These are phyloP conservation scores for Phalaenopsis equestris DNA, from an alignment of 106 monocot species.

Conservation along the genomic window DNA sequence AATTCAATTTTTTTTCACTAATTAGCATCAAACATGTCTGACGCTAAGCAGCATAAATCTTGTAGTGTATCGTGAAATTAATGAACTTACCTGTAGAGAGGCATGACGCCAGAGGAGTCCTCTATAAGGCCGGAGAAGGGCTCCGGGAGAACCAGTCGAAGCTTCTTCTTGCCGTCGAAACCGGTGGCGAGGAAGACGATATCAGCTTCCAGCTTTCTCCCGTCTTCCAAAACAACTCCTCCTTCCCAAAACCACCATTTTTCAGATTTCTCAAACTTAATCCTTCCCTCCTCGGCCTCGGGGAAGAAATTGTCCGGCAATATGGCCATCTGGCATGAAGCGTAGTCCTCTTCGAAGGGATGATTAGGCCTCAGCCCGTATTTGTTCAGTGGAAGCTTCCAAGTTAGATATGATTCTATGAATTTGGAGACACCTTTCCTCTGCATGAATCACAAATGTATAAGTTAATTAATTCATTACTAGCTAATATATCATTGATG, in stretches of 20 bases:
- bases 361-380: slow-evolving; percentile 71
- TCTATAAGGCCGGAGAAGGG: slow-evolving; percentile 38
- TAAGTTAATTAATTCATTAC: neutral
- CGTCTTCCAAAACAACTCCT: slow-evolving; percentile 64
- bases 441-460: slow-evolving; percentile 11
- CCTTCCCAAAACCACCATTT: slow-evolving; percentile 59
- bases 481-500: too few relatives aligned
- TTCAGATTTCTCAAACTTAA: slow-evolving; percentile 45
- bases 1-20: too few relatives aligned
- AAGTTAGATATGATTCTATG: slow-evolving; percentile 63
- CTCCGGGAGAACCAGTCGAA: slow-evolving; percentile 42
- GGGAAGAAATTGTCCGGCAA: slow-evolving; percentile 72
- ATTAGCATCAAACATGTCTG: too few relatives aligned
- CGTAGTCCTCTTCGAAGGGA: slow-evolving; percentile 75
- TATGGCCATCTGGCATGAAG: slow-evolving; percentile 87
- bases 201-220: slow-evolving; percentile 53
- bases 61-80: too few relatives aligned
- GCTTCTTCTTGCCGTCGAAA: slow-evolving; percentile 78
- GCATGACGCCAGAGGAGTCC: slow-evolving; percentile 54
- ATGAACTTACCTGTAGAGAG: slow-evolving; percentile 47
- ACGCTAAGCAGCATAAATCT: too few relatives aligned
- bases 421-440: slow-evolving; percentile 65
- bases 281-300: slow-evolving; percentile 58
- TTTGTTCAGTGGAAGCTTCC: slow-evolving; percentile 66
- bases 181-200: slow-evolving; percentile 79